A percentile compares a stretch with the other conserved stretches of the same genome.
Evolutionary conservation across 1,284 basidiomycete species (phyloP).

Genomic region (Coniferiporia weirii): DNA sequence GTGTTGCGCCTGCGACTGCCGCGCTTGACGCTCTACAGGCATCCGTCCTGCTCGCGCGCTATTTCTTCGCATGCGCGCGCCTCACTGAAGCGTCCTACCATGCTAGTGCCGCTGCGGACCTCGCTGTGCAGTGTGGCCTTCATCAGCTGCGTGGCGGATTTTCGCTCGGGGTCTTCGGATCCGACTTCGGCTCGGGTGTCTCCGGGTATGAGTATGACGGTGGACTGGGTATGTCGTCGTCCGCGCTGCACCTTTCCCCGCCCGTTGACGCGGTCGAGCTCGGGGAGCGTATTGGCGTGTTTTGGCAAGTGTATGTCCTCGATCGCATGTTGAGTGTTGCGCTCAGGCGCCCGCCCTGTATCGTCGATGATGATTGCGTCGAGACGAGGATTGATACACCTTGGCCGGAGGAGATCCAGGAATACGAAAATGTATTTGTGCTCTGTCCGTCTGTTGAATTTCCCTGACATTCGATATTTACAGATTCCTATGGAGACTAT

Average conservation of each 20-base stretch:
- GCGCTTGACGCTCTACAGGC: constrained; percentile 67
- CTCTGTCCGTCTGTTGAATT: too few species aligned
- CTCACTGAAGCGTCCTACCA: constrained; percentile 70
- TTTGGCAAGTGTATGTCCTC: constrained; percentile 41
- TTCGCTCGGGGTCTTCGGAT: too few species aligned
- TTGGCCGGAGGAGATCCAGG: constrained; percentile 37
- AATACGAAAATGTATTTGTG: constrained; percentile 29
- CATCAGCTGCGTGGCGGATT: constrained; percentile 33
- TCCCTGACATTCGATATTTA: background rate
- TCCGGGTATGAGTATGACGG: constrained; percentile 31
- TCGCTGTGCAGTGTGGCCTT: constrained; percentile 63
- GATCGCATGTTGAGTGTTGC: constrained; percentile 39
- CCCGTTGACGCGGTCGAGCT: constrained; percentile 45
- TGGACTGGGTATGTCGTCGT: constrained; percentile 34
- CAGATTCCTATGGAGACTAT: constrained; percentile 54
- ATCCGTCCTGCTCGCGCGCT: constrained; percentile 64
- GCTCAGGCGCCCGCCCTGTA: constrained; percentile 33
- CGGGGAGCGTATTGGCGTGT: constrained; percentile 37
- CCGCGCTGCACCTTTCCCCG: constrained; percentile 37
- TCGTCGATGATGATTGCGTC: constrained; percentile 35
- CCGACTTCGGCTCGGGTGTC: constrained; percentile 27
- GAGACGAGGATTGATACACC: constrained; percentile 35
- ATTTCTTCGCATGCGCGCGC: constrained; percentile 69
- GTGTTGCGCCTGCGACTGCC: constrained; percentile 18
- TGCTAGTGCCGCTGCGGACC: constrained; percentile 58